Percentiles rank a stretch among this genome's conserved stretches.
These are phyloP conservation scores for maize (Zea mays) DNA, from an alignment of 176 grass and related monocot species.

Conservation along the genomic window Zm-B73-REFERENCE-NAM-5.0 NC_050104.1:142868501-142869000, in stretches of 20 bases:
- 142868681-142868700: slow-evolving; percentile 44
- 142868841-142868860: background rate
- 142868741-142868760: slow-evolving; percentile 83
- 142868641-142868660: slow-evolving; percentile 37
- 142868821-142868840: slow-evolving; percentile 11
- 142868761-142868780: slow-evolving; percentile 87
- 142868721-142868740: slow-evolving; percentile 68
- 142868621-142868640: slow-evolving; percentile 45
- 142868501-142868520: background rate
- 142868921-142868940: background rate
- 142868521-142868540: slow-evolving; percentile 20
- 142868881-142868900: background rate
- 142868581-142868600: slow-evolving; percentile 1
- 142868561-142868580: background rate
- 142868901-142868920: background rate
- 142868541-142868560: background rate
- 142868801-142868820: slow-evolving; percentile 40
- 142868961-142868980: slow-evolving; percentile 41
- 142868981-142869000: slow-evolving; percentile 53
- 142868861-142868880: background rate
- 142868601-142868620: slow-evolving; percentile 52
- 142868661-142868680: slow-evolving; percentile 32
- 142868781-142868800: slow-evolving; percentile 58
- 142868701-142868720: slow-evolving; percentile 93
- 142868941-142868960: slow-evolving; percentile 18